Evolutionary conservation across 2,329 filamentous ascomycete species (phyloP).

Genomic region (Ophiostoma sp.): DNA sequence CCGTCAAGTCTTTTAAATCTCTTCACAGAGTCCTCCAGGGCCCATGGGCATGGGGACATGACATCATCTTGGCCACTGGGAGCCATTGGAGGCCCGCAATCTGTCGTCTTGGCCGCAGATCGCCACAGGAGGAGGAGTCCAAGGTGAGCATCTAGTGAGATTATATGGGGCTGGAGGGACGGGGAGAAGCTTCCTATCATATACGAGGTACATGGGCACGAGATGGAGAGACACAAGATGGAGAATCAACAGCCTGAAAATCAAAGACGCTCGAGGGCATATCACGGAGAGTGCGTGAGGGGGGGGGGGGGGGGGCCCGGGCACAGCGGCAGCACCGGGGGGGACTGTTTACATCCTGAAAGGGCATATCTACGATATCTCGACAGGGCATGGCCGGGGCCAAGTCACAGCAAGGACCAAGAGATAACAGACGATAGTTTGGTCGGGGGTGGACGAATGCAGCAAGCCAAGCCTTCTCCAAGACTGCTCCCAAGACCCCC

Average conservation of each 20-base stretch:
- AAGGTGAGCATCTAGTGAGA: neutral
- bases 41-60: conserved; percentile 13
- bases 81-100: neutral
- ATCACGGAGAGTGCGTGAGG: neutral
- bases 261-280: neutral
- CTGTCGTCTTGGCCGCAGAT: conserved; percentile 13
- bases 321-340: neutral
- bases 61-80: neutral
- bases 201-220: neutral
- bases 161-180: neutral
- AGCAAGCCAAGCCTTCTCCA: conserved; percentile 9
- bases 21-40: neutral
- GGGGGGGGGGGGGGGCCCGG: neutral
- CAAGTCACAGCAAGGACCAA: neutral
- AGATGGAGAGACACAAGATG: neutral
- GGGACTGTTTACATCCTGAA: neutral
- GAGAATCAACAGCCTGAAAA: neutral
- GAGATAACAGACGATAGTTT: conserved; percentile 13
- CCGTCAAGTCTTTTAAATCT: conserved; percentile 1
- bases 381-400: neutral
- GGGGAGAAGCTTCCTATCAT: neutral
- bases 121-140: neutral
- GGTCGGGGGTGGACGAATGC: neutral
- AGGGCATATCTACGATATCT: neutral
- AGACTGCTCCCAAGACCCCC: neutral